A percentile compares a stretch with the other conserved stretches of the same genome.
phyloP scores from a whole-genome alignment of 2,329 filamentous ascomycete species.

The Macrophomina tecta region DNA sequence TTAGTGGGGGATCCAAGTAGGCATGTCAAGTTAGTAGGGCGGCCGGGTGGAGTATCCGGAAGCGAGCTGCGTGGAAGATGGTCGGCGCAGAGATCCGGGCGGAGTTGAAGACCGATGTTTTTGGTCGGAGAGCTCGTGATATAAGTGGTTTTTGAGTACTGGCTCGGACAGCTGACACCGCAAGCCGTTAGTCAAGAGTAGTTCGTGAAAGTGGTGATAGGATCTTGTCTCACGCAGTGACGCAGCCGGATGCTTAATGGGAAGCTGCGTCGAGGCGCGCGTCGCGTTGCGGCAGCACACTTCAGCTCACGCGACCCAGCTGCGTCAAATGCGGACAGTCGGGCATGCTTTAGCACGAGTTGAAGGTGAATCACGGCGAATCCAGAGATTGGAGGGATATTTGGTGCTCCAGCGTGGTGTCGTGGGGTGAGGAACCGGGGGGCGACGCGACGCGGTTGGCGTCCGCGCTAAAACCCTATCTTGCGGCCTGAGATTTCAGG shows the following conservation, averaged over 20 bases:
- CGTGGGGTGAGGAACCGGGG: constrained; percentile 6
- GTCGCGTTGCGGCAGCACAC: neutral
- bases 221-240: neutral
- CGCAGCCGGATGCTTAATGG: neutral
- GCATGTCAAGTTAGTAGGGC: constrained; percentile 7
- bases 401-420: neutral
- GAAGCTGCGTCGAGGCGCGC: neutral
- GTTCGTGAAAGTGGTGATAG: neutral
- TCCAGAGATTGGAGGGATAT: neutral
- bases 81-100: neutral
- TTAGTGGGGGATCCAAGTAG: neutral
- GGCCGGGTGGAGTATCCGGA: neutral
- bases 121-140: too few relatives aligned
- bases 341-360: neutral
- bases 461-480: constrained; percentile 8
- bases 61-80: neutral
- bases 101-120: neutral
- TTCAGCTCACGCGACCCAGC: neutral
- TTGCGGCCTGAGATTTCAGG: neutral
- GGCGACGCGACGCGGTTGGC: constrained; percentile 3
- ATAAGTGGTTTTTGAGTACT: too few relatives aligned
- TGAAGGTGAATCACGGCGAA: neutral
- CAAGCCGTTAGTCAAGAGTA: neutral
- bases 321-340: neutral
- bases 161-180: too few relatives aligned